Evolutionary conservation across 176 grass and related monocot species (phyloP), one percentile per base, ranked within the genome.

Genomic region (Juncus inflexus): DNA sequence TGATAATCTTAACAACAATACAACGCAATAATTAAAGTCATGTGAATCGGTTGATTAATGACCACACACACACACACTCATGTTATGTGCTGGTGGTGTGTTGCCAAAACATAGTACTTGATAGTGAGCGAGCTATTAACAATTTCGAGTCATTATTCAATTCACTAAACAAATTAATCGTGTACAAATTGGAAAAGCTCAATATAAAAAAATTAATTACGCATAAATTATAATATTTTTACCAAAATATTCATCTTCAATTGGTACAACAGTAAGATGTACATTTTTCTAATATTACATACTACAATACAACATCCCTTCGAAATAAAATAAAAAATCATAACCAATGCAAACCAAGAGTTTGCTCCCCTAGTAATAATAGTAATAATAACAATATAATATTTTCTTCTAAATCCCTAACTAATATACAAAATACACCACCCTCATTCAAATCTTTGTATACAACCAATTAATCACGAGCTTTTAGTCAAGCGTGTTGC

Each of bases 401-500:
- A 71, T 71, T 57, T 55, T 54, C 55, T 50, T 40, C 42, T 60
- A 40, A 67, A 69, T 28, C 67, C 55, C 43, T 47, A 47, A 47
- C 4, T 47, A 47, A 47, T 47, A 47, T 47, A 47, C 43, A 47
- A 47, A 47, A 47, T 47, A 47, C 43, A 47, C 43, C 43, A 6
- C 43, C 9, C 15, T 39, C 63, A 14, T 57, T 42, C 13, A 61
- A 28, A 69, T 3, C 3, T 61, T 28, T 47, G 35, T 69, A 39
- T 50, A 61, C 54, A 49, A 12, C 45, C 42, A 64, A 57, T 3
- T 60, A 38, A 45, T 54, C 12, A 58, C 10, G 37, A 77, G 65
- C 75, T 90, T 70, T 77, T 84, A 70, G 57, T 80, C 4, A 10
- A 7, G 67, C 69, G 77, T 39, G 80, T 77, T 70, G 69, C 86